These are phyloP conservation scores for Rutstroemia sp. DNA, from an alignment of 2,329 filamentous ascomycete species.

Conservation along the genomic window DNA sequence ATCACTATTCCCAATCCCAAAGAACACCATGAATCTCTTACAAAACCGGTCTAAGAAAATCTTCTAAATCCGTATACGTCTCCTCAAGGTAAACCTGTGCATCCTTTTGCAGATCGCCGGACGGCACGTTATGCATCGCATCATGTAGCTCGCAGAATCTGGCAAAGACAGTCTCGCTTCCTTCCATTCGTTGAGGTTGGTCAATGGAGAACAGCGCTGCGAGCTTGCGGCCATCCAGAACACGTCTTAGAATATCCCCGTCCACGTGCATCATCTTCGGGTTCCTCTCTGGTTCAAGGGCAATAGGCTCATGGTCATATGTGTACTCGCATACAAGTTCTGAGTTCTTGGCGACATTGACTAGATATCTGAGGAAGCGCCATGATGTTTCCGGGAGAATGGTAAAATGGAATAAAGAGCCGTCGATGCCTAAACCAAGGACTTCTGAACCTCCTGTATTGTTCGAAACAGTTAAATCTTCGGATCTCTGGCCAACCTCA, in stretches of 20 bases:
- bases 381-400: constrained; percentile 56
- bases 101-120: constrained; percentile 24
- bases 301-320: constrained; percentile 22
- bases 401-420: constrained; percentile 62
- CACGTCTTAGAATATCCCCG: constrained; percentile 54
- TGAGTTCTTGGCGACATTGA: constrained; percentile 54
- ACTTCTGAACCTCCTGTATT: constrained; percentile 34
- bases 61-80: constrained; percentile 47
- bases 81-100: constrained; percentile 37
- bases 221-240: constrained; percentile 40
- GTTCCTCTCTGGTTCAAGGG: constrained; percentile 33
- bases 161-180: constrained; percentile 9
- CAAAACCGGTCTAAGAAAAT: constrained; percentile 44
- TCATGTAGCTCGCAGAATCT: constrained; percentile 43
- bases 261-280: constrained; percentile 54
- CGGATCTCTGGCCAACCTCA: neutral
- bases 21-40: constrained; percentile 23
- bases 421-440: constrained; percentile 61
- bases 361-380: constrained; percentile 64
- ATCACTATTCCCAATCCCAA: neutral
- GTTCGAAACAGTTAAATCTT: neutral
- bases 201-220: constrained; percentile 34
- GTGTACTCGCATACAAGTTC: constrained; percentile 42
- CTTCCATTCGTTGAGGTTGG: constrained; percentile 5
- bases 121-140: constrained; percentile 39